Evolutionary conservation across 106 monocot genomes (phyloP), one percentile per base, ranked within the genome.

Genomic region (Acorus gramineus): DNA sequence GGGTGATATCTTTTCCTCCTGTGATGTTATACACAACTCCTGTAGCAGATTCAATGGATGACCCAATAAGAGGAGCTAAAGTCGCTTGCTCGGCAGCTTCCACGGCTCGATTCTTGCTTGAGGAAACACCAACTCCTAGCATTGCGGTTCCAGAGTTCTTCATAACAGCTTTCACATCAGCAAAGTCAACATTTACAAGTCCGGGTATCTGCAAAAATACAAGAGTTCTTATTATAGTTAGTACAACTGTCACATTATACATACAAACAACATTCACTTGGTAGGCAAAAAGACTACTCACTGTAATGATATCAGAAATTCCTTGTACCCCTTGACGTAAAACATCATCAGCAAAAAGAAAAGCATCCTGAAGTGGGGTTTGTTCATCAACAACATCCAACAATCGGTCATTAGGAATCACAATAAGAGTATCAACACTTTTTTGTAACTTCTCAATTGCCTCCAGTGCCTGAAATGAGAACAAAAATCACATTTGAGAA

Each of bases 31-130:
- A 98, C 52, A 98, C 96, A 53, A 98, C 79, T 3, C 96, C 96
- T 47, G 87, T 98, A 49, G 96, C 96, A 46, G 83, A 76, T 49
- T 98, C 90, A 52, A 98, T 98, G 0, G 87, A 92, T 4, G 96
- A 91, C 12, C 96, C 96, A 47, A 98, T 88, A 52, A 98, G 74
- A 49, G 96, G 96, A 8, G 96, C 96, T 46, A 91, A 71, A 7
- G 91, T 98, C 66, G 96, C 96, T 62, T 91, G 96, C 47, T 98
- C 96, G 14, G 96, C 96, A 53, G 96, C 96, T 77, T 98, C 96
- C 53, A 85, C 85, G n/a, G 96, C 96, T 10, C 96, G 69, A 61
- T 92, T 98, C 67, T 91, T 98, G 71, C 91, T 85, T 13, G 91
- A 88, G 49, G 96, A 98, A 62, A 85, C 87, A 55, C 96, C 96